Percentiles rank a stretch among this genome's conserved stretches.
Evolutionary conservation across 1,284 basidiomycete species (phyloP).

Genomic region (Volvariella volvacea): DNA sequence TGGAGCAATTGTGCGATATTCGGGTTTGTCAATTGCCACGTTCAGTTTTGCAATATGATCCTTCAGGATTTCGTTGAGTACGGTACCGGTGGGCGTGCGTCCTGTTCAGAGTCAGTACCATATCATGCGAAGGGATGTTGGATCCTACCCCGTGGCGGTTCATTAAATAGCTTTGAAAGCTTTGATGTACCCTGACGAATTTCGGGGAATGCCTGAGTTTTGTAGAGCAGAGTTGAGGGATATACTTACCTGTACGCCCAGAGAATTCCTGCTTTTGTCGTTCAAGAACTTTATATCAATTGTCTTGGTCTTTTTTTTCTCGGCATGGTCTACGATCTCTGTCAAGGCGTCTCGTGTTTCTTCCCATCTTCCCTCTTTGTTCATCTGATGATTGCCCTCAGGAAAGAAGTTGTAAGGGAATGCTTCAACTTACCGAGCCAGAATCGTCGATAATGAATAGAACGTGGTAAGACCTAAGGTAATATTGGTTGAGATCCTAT

Average conservation of each 20-base stretch:
- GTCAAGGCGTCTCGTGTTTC: slow-evolving; percentile 13
- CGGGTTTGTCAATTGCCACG: slow-evolving; percentile 5
- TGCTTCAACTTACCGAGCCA: slow-evolving; percentile 3
- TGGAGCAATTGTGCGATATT: slow-evolving; percentile 14
- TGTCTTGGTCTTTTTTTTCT: slow-evolving; percentile 9
- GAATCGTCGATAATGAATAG: slow-evolving; percentile 18
- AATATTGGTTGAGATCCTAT: not conserved
- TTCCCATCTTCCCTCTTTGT: slow-evolving; percentile 10
- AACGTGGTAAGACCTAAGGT: slow-evolving; percentile 18
- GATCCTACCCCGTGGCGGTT: no score
- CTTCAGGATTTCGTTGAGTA: slow-evolving; percentile 13
- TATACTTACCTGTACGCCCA: no score
- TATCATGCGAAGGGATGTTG: no score
- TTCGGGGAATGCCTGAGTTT: no score
- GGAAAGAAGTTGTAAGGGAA: not conserved
- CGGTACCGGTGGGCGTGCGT: slow-evolving; percentile 16
- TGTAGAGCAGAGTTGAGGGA: no score
- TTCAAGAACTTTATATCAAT: slow-evolving; percentile 12
- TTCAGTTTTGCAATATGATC: slow-evolving; percentile 15
- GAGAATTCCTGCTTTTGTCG: not conserved
- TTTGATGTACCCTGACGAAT: no score
- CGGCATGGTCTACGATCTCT: slow-evolving; percentile 10
- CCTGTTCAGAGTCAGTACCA: no score
- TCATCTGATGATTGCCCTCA: slow-evolving; percentile 1
- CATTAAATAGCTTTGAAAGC: no score